Conservation (phyloP, 2,329 filamentous ascomycete species). For the Colletotrichum sp. region DNA sequence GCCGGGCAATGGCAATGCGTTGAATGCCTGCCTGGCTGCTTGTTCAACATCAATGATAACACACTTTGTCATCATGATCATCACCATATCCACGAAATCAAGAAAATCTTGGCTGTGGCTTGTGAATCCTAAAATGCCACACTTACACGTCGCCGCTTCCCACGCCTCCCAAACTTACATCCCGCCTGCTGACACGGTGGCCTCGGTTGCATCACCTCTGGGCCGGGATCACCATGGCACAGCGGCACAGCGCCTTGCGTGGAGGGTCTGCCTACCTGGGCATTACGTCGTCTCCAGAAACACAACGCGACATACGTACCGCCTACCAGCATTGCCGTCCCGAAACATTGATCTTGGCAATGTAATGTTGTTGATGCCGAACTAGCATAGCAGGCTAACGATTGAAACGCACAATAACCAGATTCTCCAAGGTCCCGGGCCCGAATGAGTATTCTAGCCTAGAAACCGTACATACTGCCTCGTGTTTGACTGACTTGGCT, state of each 20-base stretch:
- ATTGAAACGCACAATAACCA: constrained; percentile 14
- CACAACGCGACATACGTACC: not conserved
- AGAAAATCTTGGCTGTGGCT: not conserved
- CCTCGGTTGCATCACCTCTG: constrained; percentile 2
- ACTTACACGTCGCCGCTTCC: not conserved
- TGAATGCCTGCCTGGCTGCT: not conserved
- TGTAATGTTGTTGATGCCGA: not conserved
- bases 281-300: not conserved
- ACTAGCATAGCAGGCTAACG: constrained; percentile 14
- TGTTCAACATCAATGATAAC: not conserved
- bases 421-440: constrained; percentile 5
- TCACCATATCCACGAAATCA: not conserved
- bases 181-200: constrained; percentile 15
- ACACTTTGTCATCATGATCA: not conserved
- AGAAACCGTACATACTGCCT: constrained; percentile 15
- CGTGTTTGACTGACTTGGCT: not conserved
- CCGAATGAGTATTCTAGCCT: constrained; percentile 10
- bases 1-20: not conserved
- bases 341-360: not conserved
- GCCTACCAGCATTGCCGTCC: not conserved
- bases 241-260: not conserved
- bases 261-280: not conserved
- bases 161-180: not conserved
- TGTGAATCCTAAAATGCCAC: constrained; percentile 2
- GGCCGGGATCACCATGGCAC: not conserved